Percentiles rank a stretch among this genome's conserved stretches.
Conservation (phyloP, 2,329 filamentous ascomycete genomes). For the Leptographium wingfieldii region DNA sequence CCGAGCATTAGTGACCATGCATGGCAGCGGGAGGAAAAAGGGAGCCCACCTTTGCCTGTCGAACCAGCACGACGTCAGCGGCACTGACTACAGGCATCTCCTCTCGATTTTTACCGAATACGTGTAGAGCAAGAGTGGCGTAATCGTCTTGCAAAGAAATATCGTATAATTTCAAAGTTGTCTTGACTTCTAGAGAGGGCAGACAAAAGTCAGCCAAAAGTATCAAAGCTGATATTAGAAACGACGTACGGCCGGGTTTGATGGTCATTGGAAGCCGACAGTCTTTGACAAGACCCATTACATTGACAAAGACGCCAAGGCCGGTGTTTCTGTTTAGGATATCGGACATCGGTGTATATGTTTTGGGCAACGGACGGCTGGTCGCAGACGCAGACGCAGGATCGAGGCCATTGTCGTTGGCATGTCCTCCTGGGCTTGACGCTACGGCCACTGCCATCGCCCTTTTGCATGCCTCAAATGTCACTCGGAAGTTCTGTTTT, state of each 20-base stretch:
- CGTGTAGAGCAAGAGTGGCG: slow-evolving; percentile 35
- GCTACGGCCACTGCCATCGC: background rate
- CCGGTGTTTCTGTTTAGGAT: background rate
- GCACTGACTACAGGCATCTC: slow-evolving; percentile 34
- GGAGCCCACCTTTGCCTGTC: slow-evolving; percentile 35
- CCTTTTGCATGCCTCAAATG: background rate
- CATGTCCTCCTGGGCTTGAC: background rate
- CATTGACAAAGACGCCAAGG: background rate
- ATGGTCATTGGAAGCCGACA: slow-evolving; percentile 33
- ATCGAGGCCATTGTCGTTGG: background rate
- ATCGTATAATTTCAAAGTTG: slow-evolving; percentile 49
- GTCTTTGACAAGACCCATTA: slow-evolving; percentile 53
- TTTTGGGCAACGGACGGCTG: background rate
- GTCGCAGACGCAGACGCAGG: slow-evolving; percentile 22
- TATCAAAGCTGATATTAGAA: background rate
- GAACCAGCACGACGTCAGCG: slow-evolving; percentile 54
- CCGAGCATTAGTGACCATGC: background rate
- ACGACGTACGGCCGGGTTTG: background rate
- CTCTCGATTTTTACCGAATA: slow-evolving; percentile 40
- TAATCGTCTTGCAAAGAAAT: slow-evolving; percentile 33
- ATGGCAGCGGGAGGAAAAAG: background rate
- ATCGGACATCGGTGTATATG: background rate
- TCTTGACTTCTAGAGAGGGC: slow-evolving; percentile 40
- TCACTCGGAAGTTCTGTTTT: background rate
- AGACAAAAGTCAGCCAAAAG: slow-evolving; percentile 1